Evolutionary conservation across 331 rosid genomes (phyloP).

Genomic region (Malus hybrid): DNA sequence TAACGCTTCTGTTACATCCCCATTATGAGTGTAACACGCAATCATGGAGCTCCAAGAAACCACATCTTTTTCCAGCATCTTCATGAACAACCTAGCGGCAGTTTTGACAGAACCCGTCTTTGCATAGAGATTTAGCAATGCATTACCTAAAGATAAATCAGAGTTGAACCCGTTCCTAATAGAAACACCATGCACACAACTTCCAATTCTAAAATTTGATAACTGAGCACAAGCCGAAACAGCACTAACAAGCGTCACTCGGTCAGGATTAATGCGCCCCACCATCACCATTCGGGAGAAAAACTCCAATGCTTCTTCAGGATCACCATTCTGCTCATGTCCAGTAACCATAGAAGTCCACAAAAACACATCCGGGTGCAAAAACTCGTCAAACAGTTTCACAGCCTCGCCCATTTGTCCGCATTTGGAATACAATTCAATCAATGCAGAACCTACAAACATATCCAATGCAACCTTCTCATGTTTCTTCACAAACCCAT

Average conservation of each 20-base stretch:
- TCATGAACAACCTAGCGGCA: not conserved
- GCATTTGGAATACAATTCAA: too few relatives aligned
- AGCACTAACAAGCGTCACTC: slow-evolving; percentile 60
- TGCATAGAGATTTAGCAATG: not conserved
- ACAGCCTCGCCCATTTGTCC: not conserved
- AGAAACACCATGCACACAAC: not conserved
- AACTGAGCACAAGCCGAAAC: slow-evolving; percentile 63
- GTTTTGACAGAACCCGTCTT: not conserved
- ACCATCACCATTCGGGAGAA: slow-evolving; percentile 42
- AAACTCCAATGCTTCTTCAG: slow-evolving; percentile 41
- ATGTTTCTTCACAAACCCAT: not conserved
- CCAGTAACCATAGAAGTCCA: not conserved
- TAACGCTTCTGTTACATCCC: slow-evolving; percentile 39
- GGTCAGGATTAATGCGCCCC: slow-evolving; percentile 34
- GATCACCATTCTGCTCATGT: slow-evolving; percentile 34
- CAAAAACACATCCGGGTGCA: too few relatives aligned
- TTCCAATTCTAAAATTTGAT: slow-evolving; percentile 20
- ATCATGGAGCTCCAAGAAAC: slow-evolving; percentile 83
- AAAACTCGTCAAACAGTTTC: not conserved
- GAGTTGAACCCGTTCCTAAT: not conserved
- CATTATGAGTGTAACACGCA: slow-evolving; percentile 62
- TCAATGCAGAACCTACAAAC: too few relatives aligned
- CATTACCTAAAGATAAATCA: not conserved
- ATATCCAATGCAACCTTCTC: not conserved
- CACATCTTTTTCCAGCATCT: slow-evolving; percentile 32